Conservation (phyloP, 176 grass and related monocot genomes). For the Miscanthus lutarioriparius region DNA sequence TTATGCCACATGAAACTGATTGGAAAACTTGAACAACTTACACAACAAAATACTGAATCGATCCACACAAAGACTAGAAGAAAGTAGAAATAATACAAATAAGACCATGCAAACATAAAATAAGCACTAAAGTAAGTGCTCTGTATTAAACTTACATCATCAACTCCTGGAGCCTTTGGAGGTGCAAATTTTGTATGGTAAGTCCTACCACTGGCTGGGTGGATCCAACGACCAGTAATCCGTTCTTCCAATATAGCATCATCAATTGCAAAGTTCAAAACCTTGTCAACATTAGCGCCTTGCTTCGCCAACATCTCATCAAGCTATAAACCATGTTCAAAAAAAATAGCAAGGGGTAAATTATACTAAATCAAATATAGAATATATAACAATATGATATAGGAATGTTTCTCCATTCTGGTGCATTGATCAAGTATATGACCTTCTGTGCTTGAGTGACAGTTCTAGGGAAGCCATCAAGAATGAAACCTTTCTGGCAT, state of each 20-base stretch:
- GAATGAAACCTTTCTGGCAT: slow-evolving; percentile 98
- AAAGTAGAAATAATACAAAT: slow-evolving; percentile 3
- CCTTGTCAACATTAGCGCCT: slow-evolving; percentile 81
- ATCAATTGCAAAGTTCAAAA: slow-evolving; percentile 90
- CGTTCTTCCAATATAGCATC: slow-evolving; percentile 90
- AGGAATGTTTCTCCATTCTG: background rate
- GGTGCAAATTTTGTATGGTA: slow-evolving; percentile 94
- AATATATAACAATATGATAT: background rate
- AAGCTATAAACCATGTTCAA: slow-evolving; percentile 43
- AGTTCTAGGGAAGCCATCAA: slow-evolving; percentile 94
- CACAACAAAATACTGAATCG: background rate
- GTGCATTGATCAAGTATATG: background rate
- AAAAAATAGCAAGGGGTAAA: background rate
- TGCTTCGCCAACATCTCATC: slow-evolving; percentile 88
- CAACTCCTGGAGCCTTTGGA: slow-evolving; percentile 74
- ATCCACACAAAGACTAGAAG: background rate
- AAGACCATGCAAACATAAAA: background rate
- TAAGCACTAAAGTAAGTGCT: background rate
- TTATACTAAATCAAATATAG: background rate
- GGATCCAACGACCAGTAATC: slow-evolving; percentile 98
- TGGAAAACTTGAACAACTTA: background rate
- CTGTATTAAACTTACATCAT: slow-evolving; percentile 72
- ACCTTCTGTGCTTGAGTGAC: slow-evolving; percentile 95
- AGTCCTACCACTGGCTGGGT: slow-evolving; percentile 76
- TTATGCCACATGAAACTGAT: background rate